These are phyloP conservation scores for Hymenochaete sp. DNA, from an alignment of 1,284 basidiomycete genomes.

Conservation along the genomic window DNA sequence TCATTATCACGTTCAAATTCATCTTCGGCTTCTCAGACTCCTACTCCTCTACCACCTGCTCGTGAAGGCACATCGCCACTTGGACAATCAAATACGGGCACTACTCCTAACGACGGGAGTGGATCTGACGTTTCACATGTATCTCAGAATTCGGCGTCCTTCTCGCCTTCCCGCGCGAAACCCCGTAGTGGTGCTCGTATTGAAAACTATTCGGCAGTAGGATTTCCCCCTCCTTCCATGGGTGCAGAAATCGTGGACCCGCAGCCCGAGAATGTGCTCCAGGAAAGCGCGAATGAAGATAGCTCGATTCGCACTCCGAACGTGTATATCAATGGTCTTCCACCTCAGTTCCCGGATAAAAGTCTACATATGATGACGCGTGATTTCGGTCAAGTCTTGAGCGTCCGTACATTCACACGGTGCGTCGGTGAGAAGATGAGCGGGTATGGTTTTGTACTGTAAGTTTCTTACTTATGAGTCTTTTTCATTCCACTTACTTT, in stretches of 20 bases:
- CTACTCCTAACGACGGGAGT: background rate
- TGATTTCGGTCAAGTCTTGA: constrained; percentile 25
- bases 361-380: constrained; percentile 29
- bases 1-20: background rate
- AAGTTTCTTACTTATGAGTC: constrained; percentile 8
- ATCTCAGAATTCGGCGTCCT: background rate
- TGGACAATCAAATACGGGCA: background rate
- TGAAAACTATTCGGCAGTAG: background rate
- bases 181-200: background rate
- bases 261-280: too few relatives aligned
- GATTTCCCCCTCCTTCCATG: background rate
- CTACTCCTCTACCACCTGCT: background rate
- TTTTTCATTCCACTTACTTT: background rate
- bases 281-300: too few relatives aligned
- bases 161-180: constrained; percentile 1
- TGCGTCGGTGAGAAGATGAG: constrained; percentile 25
- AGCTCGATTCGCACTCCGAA: constrained; percentile 26
- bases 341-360: constrained; percentile 39
- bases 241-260: background rate
- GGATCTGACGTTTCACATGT: background rate
- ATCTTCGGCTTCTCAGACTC: constrained; percentile 2
- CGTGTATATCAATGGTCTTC: constrained; percentile 43
- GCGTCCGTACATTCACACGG: constrained; percentile 27
- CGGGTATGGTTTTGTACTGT: constrained; percentile 29
- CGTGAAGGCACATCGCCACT: background rate